Base-by-base conservation (phyloP, 306 rosid genomes). In the Begonia peltatifolia region DNA sequence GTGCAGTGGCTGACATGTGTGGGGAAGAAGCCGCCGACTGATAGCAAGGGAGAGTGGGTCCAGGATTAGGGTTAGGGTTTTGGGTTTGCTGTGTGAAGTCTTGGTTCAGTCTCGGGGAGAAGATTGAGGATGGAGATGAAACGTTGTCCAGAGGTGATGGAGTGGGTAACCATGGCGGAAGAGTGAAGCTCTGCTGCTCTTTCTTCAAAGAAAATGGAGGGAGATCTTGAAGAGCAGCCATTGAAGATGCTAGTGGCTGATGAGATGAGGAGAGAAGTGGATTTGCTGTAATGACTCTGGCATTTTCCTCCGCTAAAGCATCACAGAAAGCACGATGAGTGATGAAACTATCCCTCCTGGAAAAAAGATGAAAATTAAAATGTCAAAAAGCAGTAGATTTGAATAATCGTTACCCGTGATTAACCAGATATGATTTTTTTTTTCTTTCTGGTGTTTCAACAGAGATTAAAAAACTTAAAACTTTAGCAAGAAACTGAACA, bases 251-350 rank as follows among this genome's bases (percentile, higher is more conserved):
- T 72, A 63, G 2, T 78, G 89, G 53, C 47, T 15, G 68, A 4
- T 57, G 84, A 54, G 76, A 58, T 18, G 79, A 42, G 9, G 67
- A 16, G 42, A 63, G 23, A 46, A 61, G 54, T 53, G 80, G 81
- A 62, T 79, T 74, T 50, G 64, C 9, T 22, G 71, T 61, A 35
- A 62, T 68, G 61, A 74, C 70, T 77, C 88, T 79, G 51, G 84
- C 99, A 75, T 82, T 83, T 64, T 92, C 99, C 46, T 92, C 93
- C 61, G 93, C 94, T 30, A 92, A 70, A 52, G 94, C 96, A 73
- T 92, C 94, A 75, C 99, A 92, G 71, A 92, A 92, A 6, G 99
- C 99, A 86, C 99, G 81, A 76, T 92, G 99, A 18, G 99, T 86
- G 73, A 83, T 83, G 83, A 92, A 92, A 71, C 96, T 86, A 67